Evolutionary conservation across 1,284 basidiomycete species (phyloP).

Genomic region (Caloboletus inedulis): DNA sequence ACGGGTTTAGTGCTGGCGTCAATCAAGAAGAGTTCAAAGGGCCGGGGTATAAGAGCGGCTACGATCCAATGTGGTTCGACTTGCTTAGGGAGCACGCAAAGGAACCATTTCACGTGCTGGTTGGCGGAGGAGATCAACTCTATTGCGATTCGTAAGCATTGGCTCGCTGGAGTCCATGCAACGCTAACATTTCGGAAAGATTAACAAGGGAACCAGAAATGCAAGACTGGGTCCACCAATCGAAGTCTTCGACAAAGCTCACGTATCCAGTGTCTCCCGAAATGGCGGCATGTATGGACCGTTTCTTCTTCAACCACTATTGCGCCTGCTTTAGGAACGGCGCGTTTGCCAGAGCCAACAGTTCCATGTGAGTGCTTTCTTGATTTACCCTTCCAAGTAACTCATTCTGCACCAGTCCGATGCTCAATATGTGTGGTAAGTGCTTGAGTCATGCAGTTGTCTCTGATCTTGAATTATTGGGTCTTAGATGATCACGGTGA

Average conservation of each 20-base stretch:
- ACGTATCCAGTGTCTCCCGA: constrained; percentile 66
- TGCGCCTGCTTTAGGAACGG: constrained; percentile 83
- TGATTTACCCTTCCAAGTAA: not conserved
- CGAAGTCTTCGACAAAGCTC: constrained; percentile 65
- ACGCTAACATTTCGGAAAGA: constrained; percentile 33
- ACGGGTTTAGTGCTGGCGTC: constrained; percentile 78
- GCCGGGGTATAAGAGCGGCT: constrained; percentile 71
- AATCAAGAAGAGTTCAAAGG: constrained; percentile 78
- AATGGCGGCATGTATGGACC: constrained; percentile 78
- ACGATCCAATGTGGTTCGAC: constrained; percentile 93
- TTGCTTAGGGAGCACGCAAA: constrained; percentile 77
- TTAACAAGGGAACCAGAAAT: constrained; percentile 73
- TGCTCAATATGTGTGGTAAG: constrained; percentile 63
- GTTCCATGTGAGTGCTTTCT: constrained; percentile 70
- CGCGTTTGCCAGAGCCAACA: constrained; percentile 90
- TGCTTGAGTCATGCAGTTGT: not conserved
- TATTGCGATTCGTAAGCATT: constrained; percentile 68
- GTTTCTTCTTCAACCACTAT: constrained; percentile 90
- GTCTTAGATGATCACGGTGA: constrained; percentile 70
- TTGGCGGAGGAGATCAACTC: constrained; percentile 84
- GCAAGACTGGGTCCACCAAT: constrained; percentile 78
- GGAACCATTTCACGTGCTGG: constrained; percentile 80
- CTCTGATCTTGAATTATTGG: not conserved
- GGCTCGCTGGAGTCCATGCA: not conserved
- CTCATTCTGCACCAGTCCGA: constrained; percentile 42